Base-by-base conservation (phyloP, 352 stramenopile species). In the Phytopythium mirpurense region DNA sequence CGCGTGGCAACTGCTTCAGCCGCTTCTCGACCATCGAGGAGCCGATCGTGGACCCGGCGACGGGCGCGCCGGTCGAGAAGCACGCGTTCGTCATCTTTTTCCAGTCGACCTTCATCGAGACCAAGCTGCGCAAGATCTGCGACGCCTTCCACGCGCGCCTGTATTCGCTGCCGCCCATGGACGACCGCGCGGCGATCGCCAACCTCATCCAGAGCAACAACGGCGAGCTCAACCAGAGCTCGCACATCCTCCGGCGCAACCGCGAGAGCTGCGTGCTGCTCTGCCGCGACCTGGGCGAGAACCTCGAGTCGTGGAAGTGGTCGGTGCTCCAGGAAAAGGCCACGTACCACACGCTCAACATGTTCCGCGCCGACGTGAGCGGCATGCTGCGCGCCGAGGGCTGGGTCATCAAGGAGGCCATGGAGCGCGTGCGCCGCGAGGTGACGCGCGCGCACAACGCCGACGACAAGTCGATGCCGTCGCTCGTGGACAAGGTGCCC, bases 51-150 rank as follows among this genome's bases (percentile, higher is more conserved):
- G 93, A 98, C 66, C 91, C 95, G 1, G 70, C 83, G 23, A 96
- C 87, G 16, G 92, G 95, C 40, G 63, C 81, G 18, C 67, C 92
- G 0, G 72, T 98, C n/a, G 78, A 83, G 29, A 93, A 91, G 62
- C 78, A 93, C 59, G 81, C 81, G 31, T 93, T 93, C 54, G 96
- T 98, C 43, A 96, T 98, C 56, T 98, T 98, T 62, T 98, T 96
- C 84, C 96, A 99, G 75, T 98, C 95, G n/a, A 73, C 80, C 7
- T 90, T 96, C 56, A 99, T 99, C 59, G 93, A 99, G 71, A 86
- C 59, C 48, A 99, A 99, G 77, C 80, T 99, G 26, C 97, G 97
- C 62, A 98, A 98, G 74, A 99, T 99, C 62, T 98, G 96, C 62
- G 96, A 98, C 60, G 96, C 97, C 11, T 99, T 99, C 74, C 78